Base-by-base conservation (phyloP, 345 rosid genomes). In the Odontarrhena argentea region DNA sequence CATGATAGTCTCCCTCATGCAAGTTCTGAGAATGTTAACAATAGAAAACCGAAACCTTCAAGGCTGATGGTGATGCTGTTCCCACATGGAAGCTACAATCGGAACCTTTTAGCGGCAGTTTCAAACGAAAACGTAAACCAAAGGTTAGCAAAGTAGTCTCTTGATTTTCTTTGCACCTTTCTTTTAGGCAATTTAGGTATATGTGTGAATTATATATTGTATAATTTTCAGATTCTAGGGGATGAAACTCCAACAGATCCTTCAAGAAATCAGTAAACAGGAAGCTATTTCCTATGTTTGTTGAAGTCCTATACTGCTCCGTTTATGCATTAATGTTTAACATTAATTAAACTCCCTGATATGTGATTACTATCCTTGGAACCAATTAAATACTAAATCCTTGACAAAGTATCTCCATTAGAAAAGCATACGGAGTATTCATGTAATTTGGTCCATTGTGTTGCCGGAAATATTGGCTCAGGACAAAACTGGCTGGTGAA, bases 101-200 rank as follows among this genome's bases (percentile, higher is more conserved):
- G 7, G 79, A 79, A 59, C 60, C 80, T 40, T 43, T 51, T 55
- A 80, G 64, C 75, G 76, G 60, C 63, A 49, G 60, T 14, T 71
- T 48, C 58, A 87, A 74, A 80, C 87, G 91, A 69, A 88, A 82
- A 74, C 76, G 79, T 54, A 83, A 84, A 69, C 70, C 73, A 45
- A 47, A 43, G 71, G 77, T 74, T 28, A 46, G 72, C 56, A 12
- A 60, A 46, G 36, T 34, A 35, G 48, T 28, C 28, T 50, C 10
- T 62, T 41, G 60, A 22, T 74, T 50, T 68, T 6, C 37, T 56
- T 3, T 34, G 52, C 60, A 22, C 40, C 56, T 51, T 42, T 49
- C 22, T 75, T 26, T 45, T 22, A 9, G 40, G 22, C 42, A 50
- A 40, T 45, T 52, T 62, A 43, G 48, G 51, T 57, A 30, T 42